phyloP scores from a whole-genome alignment of 176 grass and related monocot species.

The Bromus sterilis region DNA sequence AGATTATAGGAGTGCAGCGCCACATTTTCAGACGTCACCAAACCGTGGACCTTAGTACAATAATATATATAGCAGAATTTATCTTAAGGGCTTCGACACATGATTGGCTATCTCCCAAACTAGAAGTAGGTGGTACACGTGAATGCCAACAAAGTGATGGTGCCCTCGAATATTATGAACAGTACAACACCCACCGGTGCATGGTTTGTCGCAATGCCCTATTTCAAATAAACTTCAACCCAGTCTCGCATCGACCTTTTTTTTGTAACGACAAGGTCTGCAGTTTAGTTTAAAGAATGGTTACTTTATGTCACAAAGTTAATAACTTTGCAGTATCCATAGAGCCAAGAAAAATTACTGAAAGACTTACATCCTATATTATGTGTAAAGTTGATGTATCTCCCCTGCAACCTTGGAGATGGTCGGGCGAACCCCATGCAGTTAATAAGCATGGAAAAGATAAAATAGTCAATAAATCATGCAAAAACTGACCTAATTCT shows the following conservation, averaged over 20 bases:
- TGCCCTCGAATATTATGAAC: background rate
- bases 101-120: too few relatives aligned
- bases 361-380: background rate
- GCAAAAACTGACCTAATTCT: background rate
- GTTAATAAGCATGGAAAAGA: background rate
- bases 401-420: background rate
- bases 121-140: too few relatives aligned
- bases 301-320: background rate
- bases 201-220: background rate
- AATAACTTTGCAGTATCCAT: background rate
- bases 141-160: too few relatives aligned
- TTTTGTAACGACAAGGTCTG: background rate
- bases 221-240: background rate
- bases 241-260: background rate
- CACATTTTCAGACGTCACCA: background rate
- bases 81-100: too few relatives aligned
- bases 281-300: background rate
- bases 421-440: background rate
- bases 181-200: background rate
- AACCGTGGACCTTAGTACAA: background rate
- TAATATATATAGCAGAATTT: background rate
- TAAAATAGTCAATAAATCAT: background rate
- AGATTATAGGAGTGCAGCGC: background rate
- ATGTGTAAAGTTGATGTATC: background rate
- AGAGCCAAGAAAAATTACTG: background rate